Evolutionary conservation across 106 monocot genomes (phyloP).

Genomic region (Acanthochlamys bracteata): DNA sequence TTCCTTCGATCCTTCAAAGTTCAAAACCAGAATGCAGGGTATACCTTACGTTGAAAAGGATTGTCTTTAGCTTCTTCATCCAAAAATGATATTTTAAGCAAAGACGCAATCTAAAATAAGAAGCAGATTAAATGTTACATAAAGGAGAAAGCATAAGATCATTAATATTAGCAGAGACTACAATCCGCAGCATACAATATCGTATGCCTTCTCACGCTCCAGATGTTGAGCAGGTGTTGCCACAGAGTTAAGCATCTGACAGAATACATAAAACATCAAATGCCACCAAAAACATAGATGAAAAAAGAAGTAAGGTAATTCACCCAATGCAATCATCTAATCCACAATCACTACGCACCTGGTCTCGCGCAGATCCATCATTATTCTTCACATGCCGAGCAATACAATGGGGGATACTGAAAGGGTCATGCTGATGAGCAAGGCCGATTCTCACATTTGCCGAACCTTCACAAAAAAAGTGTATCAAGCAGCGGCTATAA

Average conservation of each 20-base stretch:
- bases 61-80: conserved; percentile 60
- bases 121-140: conserved; percentile 2
- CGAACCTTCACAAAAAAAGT: conserved; percentile 45
- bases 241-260: conserved; percentile 56
- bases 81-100: conserved; percentile 64
- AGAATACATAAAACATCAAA: conserved; percentile 7
- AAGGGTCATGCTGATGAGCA: conserved; percentile 68
- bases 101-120: conserved; percentile 57
- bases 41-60: conserved; percentile 61
- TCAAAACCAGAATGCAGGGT: background rate
- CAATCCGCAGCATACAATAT: conserved; percentile 38
- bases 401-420: conserved; percentile 78
- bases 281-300: background rate
- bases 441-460: conserved; percentile 86
- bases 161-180: too few species aligned
- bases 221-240: conserved; percentile 46
- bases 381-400: conserved; percentile 44
- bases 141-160: background rate
- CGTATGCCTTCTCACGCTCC: conserved; percentile 82
- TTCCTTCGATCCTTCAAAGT: too few species aligned
- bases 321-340: background rate
- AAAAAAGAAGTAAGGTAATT: background rate
- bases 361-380: conserved; percentile 35
- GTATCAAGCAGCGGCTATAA: background rate
- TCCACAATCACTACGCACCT: conserved; percentile 26